Evolutionary conservation across 192 early-diverging fungal genomes (phyloP).

Genomic region (Entomortierella chlamydospora): DNA sequence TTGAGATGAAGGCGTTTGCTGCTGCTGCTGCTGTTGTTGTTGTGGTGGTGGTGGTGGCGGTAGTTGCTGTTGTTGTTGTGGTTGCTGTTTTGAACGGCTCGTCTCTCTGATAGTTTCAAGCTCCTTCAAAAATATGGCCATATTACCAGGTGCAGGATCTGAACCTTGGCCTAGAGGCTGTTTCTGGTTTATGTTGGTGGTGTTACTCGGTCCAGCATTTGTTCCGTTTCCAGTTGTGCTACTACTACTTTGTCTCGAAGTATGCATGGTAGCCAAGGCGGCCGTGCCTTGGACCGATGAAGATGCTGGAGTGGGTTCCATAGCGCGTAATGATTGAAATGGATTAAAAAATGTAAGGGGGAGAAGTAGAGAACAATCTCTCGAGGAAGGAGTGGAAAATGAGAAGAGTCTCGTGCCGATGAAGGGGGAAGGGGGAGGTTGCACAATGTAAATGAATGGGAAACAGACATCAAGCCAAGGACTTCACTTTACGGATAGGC

Average conservation of each 20-base stretch:
- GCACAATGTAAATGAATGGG: background rate
- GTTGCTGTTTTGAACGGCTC: slow-evolving; percentile 18
- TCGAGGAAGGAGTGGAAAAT: background rate
- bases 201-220: background rate
- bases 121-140: slow-evolving; percentile 26
- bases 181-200: background rate
- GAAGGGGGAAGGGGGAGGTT: background rate
- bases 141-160: background rate
- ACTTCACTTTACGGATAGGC: too few relatives aligned
- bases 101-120: slow-evolving; percentile 27
- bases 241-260: slow-evolving; percentile 2
- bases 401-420: background rate
- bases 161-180: background rate
- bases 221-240: background rate
- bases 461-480: too few relatives aligned
- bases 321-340: background rate
- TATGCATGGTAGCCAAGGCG: slow-evolving; percentile 9
- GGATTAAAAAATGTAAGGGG: background rate
- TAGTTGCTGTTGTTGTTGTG: slow-evolving; percentile 15
- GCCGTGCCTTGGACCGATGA: slow-evolving; percentile 19
- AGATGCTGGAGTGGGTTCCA: slow-evolving; percentile 25
- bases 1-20: background rate
- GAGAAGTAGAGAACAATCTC: background rate
- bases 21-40: slow-evolving; percentile 6
- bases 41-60: background rate